These are phyloP conservation scores for Serendipita sp. DNA, from an alignment of 768 basidiomycete genomes.

Conservation along the genomic window DNA sequence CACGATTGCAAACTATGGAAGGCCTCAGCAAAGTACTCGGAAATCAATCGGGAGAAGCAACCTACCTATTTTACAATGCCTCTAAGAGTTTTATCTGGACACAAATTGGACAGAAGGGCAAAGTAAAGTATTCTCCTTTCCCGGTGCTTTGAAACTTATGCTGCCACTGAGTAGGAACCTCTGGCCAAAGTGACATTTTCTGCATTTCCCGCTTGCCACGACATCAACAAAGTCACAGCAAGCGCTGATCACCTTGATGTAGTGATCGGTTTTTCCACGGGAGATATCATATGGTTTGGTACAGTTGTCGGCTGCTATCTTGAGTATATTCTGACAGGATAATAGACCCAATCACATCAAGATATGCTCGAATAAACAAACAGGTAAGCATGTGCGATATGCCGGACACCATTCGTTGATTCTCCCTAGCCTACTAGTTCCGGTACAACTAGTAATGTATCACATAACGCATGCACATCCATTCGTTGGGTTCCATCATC, in stretches of 20 bases:
- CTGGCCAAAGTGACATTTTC: conserved; percentile 73
- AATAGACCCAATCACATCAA: conserved; percentile 60
- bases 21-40: conserved; percentile 54
- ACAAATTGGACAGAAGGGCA: conserved; percentile 69
- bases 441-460: conserved; percentile 45
- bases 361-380: conserved; percentile 80
- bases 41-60: conserved; percentile 68
- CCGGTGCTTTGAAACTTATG: background rate
- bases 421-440: background rate
- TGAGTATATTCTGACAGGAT: background rate
- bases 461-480: conserved; percentile 68
- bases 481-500: conserved; percentile 78
- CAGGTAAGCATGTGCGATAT: conserved; percentile 29
- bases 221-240: conserved; percentile 65
- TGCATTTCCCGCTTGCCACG: conserved; percentile 78
- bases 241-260: conserved; percentile 68
- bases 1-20: conserved; percentile 67
- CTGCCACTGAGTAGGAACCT: conserved; percentile 46
- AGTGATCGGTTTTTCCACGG: conserved; percentile 81
- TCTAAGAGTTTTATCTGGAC: conserved; percentile 74
- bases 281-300: conserved; percentile 97
- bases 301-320: conserved; percentile 13
- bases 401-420: background rate
- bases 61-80: conserved; percentile 78
- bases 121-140: conserved; percentile 31